These are phyloP conservation scores for Plasmodium reichenowi DNA, from an alignment of 169 alveolate genomes.

Conservation along the genomic window DNA sequence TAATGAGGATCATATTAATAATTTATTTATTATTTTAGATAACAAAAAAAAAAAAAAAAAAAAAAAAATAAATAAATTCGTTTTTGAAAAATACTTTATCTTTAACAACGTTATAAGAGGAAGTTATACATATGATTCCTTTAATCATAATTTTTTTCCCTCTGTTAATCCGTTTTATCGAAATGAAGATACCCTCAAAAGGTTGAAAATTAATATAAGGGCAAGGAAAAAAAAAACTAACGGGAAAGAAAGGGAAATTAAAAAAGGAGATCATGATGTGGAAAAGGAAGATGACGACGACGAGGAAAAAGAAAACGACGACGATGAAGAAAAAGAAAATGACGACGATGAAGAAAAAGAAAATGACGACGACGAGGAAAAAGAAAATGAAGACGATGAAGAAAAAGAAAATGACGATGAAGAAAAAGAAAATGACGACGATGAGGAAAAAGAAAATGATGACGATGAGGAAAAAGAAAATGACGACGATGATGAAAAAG, in stretches of 20 bases:
- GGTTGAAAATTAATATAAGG: background rate
- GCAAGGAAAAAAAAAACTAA: too few species aligned
- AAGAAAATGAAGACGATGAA: background rate
- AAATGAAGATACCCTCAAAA: slow-evolving; percentile 2
- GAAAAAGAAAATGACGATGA: background rate
- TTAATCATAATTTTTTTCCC: slow-evolving; percentile 24
- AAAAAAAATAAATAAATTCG: background rate
- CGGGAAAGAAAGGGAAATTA: too few species aligned
- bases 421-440: background rate
- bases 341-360: background rate
- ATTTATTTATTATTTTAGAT: background rate
- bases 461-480: background rate
- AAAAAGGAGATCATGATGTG: too few species aligned
- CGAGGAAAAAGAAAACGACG: background rate
- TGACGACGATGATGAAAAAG: background rate
- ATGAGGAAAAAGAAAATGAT: background rate
- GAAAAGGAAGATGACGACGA: too few species aligned
- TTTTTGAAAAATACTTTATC: slow-evolving; percentile 27
- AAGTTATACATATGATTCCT: slow-evolving; percentile 16
- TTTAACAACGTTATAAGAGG: slow-evolving; percentile 19
- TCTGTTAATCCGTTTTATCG: slow-evolving; percentile 30
- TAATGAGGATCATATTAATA: slow-evolving; percentile 9
- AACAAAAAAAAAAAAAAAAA: background rate
- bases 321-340: background rate
- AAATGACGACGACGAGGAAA: background rate